Conservation (phyloP, 1,284 basidiomycete species). For the Ustilago shanxiensis region DNA sequence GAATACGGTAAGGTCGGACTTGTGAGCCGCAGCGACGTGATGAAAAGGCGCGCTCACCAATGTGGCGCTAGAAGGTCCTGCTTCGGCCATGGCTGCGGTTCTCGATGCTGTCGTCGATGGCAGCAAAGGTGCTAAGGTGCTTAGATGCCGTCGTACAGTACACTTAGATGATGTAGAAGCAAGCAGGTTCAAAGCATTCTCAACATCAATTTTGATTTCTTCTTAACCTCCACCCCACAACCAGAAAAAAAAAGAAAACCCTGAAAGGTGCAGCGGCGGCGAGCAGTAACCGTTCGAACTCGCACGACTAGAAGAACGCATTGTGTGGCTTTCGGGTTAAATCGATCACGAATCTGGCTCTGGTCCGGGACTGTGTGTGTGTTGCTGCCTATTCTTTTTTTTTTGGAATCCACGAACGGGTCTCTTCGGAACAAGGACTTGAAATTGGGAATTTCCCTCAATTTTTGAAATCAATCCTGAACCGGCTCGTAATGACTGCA, state of each 20-base stretch:
- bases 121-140: not conserved
- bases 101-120: not conserved
- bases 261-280: not conserved
- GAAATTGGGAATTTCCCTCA: not conserved
- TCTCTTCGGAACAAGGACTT: conserved; percentile 29
- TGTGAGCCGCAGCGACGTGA: conserved; percentile 42
- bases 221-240: conserved; percentile 33
- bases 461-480: not conserved
- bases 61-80: conserved; percentile 31
- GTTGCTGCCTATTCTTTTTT: not conserved
- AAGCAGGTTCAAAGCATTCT: not conserved
- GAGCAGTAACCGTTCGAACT: conserved; percentile 2
- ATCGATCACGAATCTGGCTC: conserved; percentile 39
- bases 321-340: conserved; percentile 9
- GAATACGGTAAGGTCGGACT: conserved; percentile 29
- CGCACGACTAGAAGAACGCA: conserved; percentile 28
- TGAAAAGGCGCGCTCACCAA: conserved; percentile 45
- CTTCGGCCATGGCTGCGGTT: conserved; percentile 33
- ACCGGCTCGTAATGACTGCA: not conserved
- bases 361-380: conserved; percentile 2
- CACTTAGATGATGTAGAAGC: not conserved
- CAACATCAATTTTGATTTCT: conserved; percentile 13
- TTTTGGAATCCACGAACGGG: conserved; percentile 10
- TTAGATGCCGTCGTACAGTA: too few relatives aligned
- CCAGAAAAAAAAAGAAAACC: conserved; percentile 5